These are phyloP conservation scores for Colletotrichum sp. DNA, from an alignment of 2,329 filamentous ascomycete genomes.

Conservation along the genomic window DNA sequence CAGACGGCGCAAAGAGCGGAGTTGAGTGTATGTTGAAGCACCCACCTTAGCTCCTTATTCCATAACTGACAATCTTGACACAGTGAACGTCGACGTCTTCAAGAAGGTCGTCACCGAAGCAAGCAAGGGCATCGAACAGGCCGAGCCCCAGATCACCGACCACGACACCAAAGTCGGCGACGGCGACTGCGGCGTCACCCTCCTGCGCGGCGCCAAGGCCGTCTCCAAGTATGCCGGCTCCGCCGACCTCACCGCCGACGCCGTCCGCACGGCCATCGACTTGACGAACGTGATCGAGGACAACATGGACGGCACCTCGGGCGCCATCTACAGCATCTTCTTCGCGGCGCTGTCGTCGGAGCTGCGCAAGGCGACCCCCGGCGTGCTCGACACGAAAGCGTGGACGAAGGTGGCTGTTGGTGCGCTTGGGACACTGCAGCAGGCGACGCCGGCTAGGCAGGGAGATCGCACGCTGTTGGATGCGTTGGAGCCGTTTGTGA, in stretches of 20 bases:
- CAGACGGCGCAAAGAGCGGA: constrained; percentile 43
- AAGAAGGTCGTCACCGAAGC: constrained; percentile 6
- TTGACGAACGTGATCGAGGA: constrained; percentile 60
- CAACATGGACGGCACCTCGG: constrained; percentile 77
- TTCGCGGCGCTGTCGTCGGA: constrained; percentile 66
- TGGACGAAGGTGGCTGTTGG: constrained; percentile 1
- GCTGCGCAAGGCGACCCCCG: background rate
- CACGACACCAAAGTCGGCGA: constrained; percentile 37
- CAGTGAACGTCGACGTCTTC: constrained; percentile 2
- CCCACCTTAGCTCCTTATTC: fast-evolving
- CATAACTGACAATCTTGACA: background rate
- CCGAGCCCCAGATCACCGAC: constrained; percentile 33
- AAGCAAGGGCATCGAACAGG: constrained; percentile 40
- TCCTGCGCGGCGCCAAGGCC: constrained; percentile 57
- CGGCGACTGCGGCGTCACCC: constrained; percentile 37
- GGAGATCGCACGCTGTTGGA: constrained; percentile 78
- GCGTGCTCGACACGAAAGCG: background rate
- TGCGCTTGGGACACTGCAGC: constrained; percentile 24
- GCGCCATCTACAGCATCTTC: constrained; percentile 80
- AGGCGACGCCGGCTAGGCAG: constrained; percentile 72
- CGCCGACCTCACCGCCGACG: constrained; percentile 42
- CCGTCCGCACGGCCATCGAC: constrained; percentile 40
- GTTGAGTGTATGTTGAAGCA: constrained; percentile 22
- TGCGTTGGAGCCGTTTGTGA: constrained; percentile 72
- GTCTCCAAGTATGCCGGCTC: constrained; percentile 61